Conservation (phyloP, 768 basidiomycete genomes). For the Auricularia heimuer region DNA sequence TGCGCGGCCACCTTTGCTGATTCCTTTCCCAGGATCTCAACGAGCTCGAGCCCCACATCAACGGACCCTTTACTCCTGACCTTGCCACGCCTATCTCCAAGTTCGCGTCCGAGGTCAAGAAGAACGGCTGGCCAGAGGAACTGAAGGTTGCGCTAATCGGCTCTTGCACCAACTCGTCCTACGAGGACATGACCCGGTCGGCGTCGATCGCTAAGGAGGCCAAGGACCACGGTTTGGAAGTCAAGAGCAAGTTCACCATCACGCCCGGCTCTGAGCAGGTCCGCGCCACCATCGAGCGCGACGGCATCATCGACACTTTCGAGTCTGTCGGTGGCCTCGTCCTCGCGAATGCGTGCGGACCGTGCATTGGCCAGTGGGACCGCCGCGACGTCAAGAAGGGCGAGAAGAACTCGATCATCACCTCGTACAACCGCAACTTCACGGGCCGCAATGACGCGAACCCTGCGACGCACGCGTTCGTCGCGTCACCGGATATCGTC, state of each 20-base stretch:
- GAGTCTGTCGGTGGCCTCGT: slow-evolving; percentile 86
- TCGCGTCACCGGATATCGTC: slow-evolving; percentile 89
- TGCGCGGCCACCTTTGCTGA: background rate
- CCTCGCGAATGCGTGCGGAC: slow-evolving; percentile 97
- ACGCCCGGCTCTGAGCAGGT: slow-evolving; percentile 98
- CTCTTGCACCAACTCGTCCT: slow-evolving; percentile 99
- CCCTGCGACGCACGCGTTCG: slow-evolving; percentile 96
- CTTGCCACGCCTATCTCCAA: slow-evolving; percentile 96
- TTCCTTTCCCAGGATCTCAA: slow-evolving; percentile 66
- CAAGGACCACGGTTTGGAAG: slow-evolving; percentile 69
- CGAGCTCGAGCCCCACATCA: slow-evolving; percentile 97
- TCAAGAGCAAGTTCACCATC: slow-evolving; percentile 94
- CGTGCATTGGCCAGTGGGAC: slow-evolving; percentile 99
- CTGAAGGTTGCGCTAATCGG: slow-evolving; percentile 97
- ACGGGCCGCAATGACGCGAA: slow-evolving; percentile 99
- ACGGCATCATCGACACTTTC: slow-evolving; percentile 83
- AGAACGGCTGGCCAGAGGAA: slow-evolving; percentile 94
- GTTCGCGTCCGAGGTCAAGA: slow-evolving; percentile 83
- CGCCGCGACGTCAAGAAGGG: slow-evolving; percentile 95
- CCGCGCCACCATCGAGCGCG: slow-evolving; percentile 93
- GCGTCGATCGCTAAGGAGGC: slow-evolving; percentile 91
- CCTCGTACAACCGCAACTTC: slow-evolving; percentile 99
- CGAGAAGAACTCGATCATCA: slow-evolving; percentile 95
- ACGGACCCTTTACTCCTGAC: slow-evolving; percentile 99
- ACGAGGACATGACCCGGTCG: slow-evolving; percentile 98